These are phyloP conservation scores for Beauveria sp. DNA, from an alignment of 2,329 filamentous ascomycete genomes.

Conservation along the genomic window DNA sequence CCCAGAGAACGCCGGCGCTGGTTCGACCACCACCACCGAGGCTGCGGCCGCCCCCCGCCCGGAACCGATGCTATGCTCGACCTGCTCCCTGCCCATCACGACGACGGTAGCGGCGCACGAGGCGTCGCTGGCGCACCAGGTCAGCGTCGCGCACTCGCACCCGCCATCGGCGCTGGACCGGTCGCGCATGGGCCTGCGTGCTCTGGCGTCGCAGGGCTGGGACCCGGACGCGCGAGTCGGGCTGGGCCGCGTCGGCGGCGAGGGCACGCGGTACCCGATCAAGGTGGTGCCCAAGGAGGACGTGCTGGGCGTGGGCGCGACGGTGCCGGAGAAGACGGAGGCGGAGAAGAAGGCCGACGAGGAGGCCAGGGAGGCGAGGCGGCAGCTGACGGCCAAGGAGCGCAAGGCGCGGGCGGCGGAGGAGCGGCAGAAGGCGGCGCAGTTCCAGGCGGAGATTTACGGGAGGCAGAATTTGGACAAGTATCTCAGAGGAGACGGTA, in stretches of 20 bases:
- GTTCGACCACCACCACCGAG: conserved; percentile 4
- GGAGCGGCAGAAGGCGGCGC: conserved; percentile 55
- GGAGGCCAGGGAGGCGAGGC: conserved; percentile 34
- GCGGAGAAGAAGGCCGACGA: conserved; percentile 34
- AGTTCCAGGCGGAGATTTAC: conserved; percentile 64
- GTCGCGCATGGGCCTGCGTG: conserved; percentile 59
- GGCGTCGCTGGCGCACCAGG: conserved; percentile 62
- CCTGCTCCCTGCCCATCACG: conserved; percentile 30
- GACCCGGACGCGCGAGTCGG: conserved; percentile 66
- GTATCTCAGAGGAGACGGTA: conserved; percentile 51
- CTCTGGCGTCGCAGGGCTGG: conserved; percentile 63
- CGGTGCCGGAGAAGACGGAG: conserved; percentile 32
- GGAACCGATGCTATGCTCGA: conserved; percentile 21
- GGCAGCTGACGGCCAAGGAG: conserved; percentile 62
- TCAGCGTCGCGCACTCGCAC: conserved; percentile 60
- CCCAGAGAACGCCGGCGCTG: conserved; percentile 14
- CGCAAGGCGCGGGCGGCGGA: conserved; percentile 53
- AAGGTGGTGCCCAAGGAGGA: conserved; percentile 66
- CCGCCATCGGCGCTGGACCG: conserved; percentile 67
- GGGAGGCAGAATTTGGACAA: conserved; percentile 66
- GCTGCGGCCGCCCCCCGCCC: not conserved
- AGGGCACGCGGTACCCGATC: conserved; percentile 70
- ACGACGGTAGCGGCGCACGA: conserved; percentile 40
- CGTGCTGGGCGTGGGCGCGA: conserved; percentile 63
- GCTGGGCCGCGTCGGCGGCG: conserved; percentile 50